These are phyloP conservation scores for Hebeloma cylindrosporum DNA, from an alignment of 768 basidiomycete species.

Conservation along the genomic window DNA sequence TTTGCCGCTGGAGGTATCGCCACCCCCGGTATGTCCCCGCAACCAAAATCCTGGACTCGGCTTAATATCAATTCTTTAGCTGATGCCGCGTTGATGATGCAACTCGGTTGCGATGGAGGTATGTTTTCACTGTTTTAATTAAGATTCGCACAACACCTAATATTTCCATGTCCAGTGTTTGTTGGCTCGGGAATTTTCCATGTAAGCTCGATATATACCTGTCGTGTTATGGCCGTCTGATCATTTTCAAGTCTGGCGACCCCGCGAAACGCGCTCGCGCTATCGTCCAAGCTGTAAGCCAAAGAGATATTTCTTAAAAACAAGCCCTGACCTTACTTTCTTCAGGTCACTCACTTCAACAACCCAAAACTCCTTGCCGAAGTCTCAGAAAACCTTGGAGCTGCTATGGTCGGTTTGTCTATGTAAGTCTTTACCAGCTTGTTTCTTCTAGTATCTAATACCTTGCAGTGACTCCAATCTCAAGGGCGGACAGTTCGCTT, in stretches of 20 bases:
- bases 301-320: constrained; percentile 3
- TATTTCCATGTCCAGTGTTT: constrained; percentile 62
- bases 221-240: neutral
- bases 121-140: constrained; percentile 25
- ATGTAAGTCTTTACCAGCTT: constrained; percentile 54
- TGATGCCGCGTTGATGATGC: constrained; percentile 99
- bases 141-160: constrained; percentile 1
- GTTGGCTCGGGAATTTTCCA: constrained; percentile 98
- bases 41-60: neutral
- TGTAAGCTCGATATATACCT: constrained; percentile 43
- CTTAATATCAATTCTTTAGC: constrained; percentile 42
- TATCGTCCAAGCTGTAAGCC: constrained; percentile 88
- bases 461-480: constrained; percentile 56
- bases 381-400: constrained; percentile 80
- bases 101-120: constrained; percentile 96
- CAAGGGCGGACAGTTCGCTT: constrained; percentile 69
- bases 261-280: constrained; percentile 93
- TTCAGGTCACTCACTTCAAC: constrained; percentile 91
- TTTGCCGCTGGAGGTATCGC: constrained; percentile 96
- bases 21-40: constrained; percentile 65
- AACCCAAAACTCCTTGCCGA: constrained; percentile 92
- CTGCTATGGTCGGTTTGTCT: constrained; percentile 91
- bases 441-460: neutral
- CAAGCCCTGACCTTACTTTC: constrained; percentile 7
- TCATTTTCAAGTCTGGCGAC: constrained; percentile 68